Evolutionary conservation across 176 grass and related monocot species (phyloP), one percentile per base, ranked within the genome.

Genomic region (Eleusine indica): DNA sequence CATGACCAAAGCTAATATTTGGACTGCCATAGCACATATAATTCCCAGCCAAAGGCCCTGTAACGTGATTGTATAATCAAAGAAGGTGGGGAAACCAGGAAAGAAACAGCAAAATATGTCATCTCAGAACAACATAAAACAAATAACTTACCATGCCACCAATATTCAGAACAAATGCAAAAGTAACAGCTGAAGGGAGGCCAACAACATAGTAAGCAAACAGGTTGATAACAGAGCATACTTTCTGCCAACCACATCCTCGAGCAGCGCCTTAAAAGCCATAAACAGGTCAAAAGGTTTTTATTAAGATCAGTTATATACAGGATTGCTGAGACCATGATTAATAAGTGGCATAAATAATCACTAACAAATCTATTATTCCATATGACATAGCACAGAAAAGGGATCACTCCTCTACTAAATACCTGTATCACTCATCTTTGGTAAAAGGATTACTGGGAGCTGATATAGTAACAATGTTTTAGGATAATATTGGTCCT

Each of bases 31-130:
- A 0, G 93, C 96, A 68, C 89, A 95, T 84, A 98, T 92, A 67
- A 95, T 95, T 41, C 93, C 93, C 83, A 98, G 35, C 96, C 93
- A 94, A 68, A 98, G 93, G 15, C 93, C 93, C 96, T 95, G 87
- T 19, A 47, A 79, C 8, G 38, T 53, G 75, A 77, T 30, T 2
- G 2, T 21, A 46, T 22, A 11, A 25, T 77, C 9, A 83, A 3
- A 82, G 35, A 35, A 77, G 72, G 70, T 18, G 68, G 18, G 12
- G 32, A 35, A 35, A 35, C 32, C 32, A 2, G 32, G 61, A 17
- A 38, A 72, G 14, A 61, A 87, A 7, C 25, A 22, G 0, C 42
- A 69, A 37, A 85, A 52, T 9, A 42, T 63, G 28, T 73, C 53
- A 61, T 28, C 2, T 16, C 40, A 54, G 18, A 83, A 81, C 40